A percentile compares a stretch with the other conserved stretches of the same genome.
phyloP scores from a whole-genome alignment of 1,284 basidiomycete genomes.

The Ceratobasidium sp. region DNA sequence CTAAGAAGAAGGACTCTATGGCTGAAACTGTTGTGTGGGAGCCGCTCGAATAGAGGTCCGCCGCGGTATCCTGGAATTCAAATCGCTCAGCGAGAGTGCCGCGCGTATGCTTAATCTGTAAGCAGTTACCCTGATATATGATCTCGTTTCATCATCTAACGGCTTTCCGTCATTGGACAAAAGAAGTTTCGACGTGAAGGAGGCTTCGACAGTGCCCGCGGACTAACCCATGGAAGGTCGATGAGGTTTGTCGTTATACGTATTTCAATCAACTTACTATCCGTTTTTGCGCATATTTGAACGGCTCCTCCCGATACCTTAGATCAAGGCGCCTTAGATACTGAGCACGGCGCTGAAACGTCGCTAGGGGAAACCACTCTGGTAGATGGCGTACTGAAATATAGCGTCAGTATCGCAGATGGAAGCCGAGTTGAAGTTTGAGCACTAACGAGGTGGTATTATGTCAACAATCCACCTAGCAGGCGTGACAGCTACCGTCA shows the following conservation, averaged over 20 bases:
- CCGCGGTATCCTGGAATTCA: conserved; percentile 48
- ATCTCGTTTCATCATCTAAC: conserved; percentile 51
- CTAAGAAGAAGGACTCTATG: conserved; percentile 32
- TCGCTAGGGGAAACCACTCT: conserved; percentile 12
- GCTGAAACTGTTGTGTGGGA: conserved; percentile 44
- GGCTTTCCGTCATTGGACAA: conserved; percentile 48
- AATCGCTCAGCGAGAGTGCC: not conserved
- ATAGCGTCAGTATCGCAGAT: not conserved
- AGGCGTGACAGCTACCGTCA: not conserved
- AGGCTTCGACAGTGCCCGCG: conserved; percentile 52
- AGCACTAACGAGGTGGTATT: not conserved
- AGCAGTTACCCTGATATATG: conserved; percentile 51
- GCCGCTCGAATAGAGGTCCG: conserved; percentile 54
- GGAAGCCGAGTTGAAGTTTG: not conserved
- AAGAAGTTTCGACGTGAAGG: conserved; percentile 53
- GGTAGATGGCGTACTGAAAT: not conserved
- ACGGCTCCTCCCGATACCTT: not conserved
- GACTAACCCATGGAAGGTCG: conserved; percentile 49
- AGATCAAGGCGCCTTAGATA: too few relatives aligned
- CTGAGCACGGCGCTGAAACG: not conserved
- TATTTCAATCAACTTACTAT: not conserved
- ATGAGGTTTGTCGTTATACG: too few relatives aligned
- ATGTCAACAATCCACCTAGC: conserved; percentile 10
- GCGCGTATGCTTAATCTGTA: not conserved
- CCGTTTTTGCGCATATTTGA: not conserved